Base-by-base conservation (phyloP, 1,284 basidiomycete genomes). In the Calocybe gambosa region DNA sequence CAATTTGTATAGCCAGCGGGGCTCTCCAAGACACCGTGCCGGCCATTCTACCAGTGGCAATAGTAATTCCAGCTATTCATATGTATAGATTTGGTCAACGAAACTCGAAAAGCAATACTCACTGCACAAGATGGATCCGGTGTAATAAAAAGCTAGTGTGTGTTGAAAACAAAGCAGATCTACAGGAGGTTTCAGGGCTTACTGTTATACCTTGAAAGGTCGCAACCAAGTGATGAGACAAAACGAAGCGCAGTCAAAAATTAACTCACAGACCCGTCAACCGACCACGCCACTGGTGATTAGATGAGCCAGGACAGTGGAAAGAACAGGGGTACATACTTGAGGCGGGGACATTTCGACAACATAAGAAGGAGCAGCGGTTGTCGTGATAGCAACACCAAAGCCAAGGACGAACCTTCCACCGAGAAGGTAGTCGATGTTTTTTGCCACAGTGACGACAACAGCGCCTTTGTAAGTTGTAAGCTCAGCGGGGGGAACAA, bases 281-380 rank as follows among this genome's bases (percentile, higher is more conserved):
- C 20, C 76, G 69, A 43, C 79, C 78, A 54, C 80, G 69, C 80
- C 79, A 82, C 61, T 68, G 39, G n/a, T n/a, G 10, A 20, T 31
- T 28, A 5, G 18, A 25, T 47, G 0, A 42, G 31, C 12, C 26
- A 12, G 10, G 19, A 18, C n/a, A 39, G 26, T 5, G 5, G 13
- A 10, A 39, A 37, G 18, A 5, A 31, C 36, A n/a, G 18, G 12
- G 7, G 4, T 21, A 47, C 57, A 43, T 51, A 67, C 67, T 50
- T 80, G 77, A 13, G 79, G 78, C 31, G 79, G 79, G 8, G 77
- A 72, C 63, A 82, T 75, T 56, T 81, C 71, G 6, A 72, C 69
- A 9, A 71, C 68, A 51, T 71, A 71, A 5, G 69, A 58, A 7
- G 76, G 75, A 6, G 75, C 75, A 7, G 75, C 75, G 16, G 70